Conservation (phyloP, 2,329 filamentous ascomycete genomes). For the Elsinoe perseae region DNA sequence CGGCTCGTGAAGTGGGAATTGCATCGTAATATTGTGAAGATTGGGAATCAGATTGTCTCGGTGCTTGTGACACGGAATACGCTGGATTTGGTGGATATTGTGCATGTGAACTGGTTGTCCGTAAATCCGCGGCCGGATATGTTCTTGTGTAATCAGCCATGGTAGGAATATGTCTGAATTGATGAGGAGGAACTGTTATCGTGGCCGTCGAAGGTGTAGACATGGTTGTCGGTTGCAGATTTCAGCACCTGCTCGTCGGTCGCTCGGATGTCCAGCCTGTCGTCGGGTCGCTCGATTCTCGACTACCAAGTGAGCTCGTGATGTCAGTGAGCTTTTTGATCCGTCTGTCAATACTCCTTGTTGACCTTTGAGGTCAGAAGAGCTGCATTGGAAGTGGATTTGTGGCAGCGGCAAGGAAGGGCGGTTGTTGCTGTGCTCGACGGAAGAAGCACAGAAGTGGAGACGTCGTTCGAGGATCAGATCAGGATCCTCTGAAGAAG, state of each 20-base stretch:
- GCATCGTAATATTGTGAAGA: conserved; percentile 12
- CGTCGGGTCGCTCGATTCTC: background rate
- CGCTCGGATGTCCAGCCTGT: background rate
- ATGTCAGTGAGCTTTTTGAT: background rate
- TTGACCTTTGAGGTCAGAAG: background rate
- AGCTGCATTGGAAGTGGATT: conserved; percentile 1
- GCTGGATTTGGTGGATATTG: conserved; percentile 18
- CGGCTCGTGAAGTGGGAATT: background rate
- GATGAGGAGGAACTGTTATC: conserved; percentile 35
- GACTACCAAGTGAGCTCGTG: background rate
- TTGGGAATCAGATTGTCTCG: conserved; percentile 12
- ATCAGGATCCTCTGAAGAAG: background rate
- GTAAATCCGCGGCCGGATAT: conserved; percentile 13
- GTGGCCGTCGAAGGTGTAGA: conserved; percentile 39
- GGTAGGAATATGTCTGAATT: conserved; percentile 31
- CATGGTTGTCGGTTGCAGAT: conserved; percentile 26
- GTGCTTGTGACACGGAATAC: conserved; percentile 10
- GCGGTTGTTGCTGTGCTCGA: conserved; percentile 15
- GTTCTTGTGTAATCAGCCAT: conserved; percentile 25
- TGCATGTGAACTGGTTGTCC: conserved; percentile 23
- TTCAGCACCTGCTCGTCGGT: conserved; percentile 2
- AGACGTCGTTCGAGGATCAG: conserved; percentile 5
- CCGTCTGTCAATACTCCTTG: background rate
- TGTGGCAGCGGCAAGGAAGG: conserved; percentile 1
- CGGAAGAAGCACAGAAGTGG: conserved; percentile 14